A percentile compares a stretch with the other conserved stretches of the same genome.
phyloP scores from a whole-genome alignment of 192 early-diverging fungal genomes.

The Backusella australiensis region DNA sequence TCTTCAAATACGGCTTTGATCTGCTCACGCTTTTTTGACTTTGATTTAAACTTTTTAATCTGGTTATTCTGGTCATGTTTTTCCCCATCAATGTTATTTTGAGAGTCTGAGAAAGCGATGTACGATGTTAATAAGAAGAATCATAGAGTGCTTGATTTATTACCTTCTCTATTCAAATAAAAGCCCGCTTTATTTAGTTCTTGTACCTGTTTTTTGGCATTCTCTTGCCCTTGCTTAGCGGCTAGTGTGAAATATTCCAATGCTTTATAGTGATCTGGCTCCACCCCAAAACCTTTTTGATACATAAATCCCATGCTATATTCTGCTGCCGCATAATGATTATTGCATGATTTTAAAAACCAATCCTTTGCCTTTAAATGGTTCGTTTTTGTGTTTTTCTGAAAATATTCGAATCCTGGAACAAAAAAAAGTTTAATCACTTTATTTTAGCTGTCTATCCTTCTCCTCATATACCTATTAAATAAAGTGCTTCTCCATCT shows the following conservation, averaged over 20 bases:
- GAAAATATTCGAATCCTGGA: background rate
- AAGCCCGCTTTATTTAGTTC: background rate
- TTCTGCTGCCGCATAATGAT: background rate
- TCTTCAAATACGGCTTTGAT: background rate
- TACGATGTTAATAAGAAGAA: background rate
- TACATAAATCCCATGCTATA: background rate
- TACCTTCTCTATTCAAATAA: background rate
- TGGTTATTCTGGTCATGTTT: background rate
- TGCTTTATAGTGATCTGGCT: background rate
- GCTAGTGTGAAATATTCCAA: background rate
- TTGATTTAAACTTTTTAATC: background rate
- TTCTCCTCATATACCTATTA: background rate
- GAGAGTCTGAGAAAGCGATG: background rate
- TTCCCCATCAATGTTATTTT: background rate
- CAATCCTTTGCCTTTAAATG: background rate
- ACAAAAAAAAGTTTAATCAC: background rate
- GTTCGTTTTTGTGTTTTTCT: background rate
- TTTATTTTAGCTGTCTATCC: background rate
- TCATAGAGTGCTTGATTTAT: background rate
- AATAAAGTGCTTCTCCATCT: background rate
- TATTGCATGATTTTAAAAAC: slow-evolving; percentile 3
- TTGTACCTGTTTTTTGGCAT: background rate
- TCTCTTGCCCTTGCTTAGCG: background rate
- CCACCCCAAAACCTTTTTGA: background rate
- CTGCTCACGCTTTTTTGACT: background rate